phyloP scores from a whole-genome alignment of 768 basidiomycete species.

The Tremella mesenterica region DNA sequence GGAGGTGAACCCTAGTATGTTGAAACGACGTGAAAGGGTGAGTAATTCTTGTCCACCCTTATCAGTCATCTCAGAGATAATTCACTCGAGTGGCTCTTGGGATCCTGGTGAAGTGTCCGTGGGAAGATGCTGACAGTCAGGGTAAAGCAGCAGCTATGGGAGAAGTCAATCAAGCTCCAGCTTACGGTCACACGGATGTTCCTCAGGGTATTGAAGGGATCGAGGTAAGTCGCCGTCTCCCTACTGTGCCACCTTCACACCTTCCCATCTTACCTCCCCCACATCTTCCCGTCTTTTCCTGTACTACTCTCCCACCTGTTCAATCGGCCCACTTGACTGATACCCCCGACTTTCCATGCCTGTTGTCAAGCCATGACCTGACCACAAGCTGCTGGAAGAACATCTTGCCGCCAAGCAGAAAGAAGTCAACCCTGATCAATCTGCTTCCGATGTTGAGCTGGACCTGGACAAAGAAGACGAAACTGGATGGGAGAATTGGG shows the following conservation, averaged over 20 bases:
- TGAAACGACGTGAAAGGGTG: conserved; percentile 69
- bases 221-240: conserved; percentile 59
- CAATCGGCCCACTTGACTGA: too few relatives aligned
- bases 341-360: not conserved
- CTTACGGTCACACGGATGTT: conserved; percentile 72
- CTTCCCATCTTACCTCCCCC: too few relatives aligned
- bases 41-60: conserved; percentile 28
- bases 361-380: not conserved
- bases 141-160: conserved; percentile 87
- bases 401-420: conserved; percentile 66
- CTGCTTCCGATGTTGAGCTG: conserved; percentile 46
- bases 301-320: too few relatives aligned
- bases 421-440: conserved; percentile 50
- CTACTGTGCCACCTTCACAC: too few relatives aligned
- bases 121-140: too few relatives aligned
- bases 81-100: not conserved
- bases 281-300: too few relatives aligned
- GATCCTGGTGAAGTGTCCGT: too few relatives aligned
- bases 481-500: conserved; percentile 80
- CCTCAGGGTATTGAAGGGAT: conserved; percentile 85
- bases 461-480: conserved; percentile 51
- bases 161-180: conserved; percentile 55
- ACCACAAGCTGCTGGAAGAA: conserved; percentile 70
- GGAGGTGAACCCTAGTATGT: conserved; percentile 89
- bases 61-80: not conserved